Conservation (phyloP, 441 rosid species). For the Eutrema salsugineum region DNA sequence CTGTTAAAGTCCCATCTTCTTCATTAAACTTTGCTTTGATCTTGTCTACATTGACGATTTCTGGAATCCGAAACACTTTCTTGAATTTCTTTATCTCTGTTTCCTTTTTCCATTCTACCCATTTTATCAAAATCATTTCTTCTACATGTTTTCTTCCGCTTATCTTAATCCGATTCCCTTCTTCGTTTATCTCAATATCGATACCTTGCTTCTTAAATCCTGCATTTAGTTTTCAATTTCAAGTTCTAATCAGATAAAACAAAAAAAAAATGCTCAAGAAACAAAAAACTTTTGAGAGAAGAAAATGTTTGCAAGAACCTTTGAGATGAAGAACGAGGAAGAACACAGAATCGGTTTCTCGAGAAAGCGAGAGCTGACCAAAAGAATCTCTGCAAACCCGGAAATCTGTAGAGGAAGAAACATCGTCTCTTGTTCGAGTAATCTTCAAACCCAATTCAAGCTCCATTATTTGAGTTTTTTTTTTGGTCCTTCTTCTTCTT, state of each 20-base stretch:
- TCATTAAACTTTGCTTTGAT: conserved; percentile 64
- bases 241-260: not conserved
- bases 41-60: conserved; percentile 50
- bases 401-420: conserved; percentile 45
- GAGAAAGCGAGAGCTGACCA: conserved; percentile 54
- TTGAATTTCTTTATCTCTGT: conserved; percentile 47
- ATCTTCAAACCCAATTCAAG: conserved; percentile 79
- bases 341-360: conserved; percentile 59
- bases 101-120: conserved; percentile 58
- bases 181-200: conserved; percentile 58
- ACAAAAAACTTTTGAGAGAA: not conserved
- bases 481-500: not conserved
- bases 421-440: conserved; percentile 57
- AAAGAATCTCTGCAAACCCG: conserved; percentile 40
- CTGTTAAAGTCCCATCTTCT: conserved; percentile 47
- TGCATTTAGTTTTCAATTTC: conserved; percentile 26
- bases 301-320: conserved; percentile 31
- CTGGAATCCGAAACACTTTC: conserved; percentile 62
- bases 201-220: conserved; percentile 56
- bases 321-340: conserved; percentile 59
- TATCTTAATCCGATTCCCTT: conserved; percentile 54
- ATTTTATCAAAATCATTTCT: conserved; percentile 61
- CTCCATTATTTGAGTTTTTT: conserved; percentile 44
- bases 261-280: not conserved
- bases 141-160: conserved; percentile 62